phyloP scores from a whole-genome alignment of 1,284 basidiomycete genomes.

The Cryptococcus jaspeensis region DNA sequence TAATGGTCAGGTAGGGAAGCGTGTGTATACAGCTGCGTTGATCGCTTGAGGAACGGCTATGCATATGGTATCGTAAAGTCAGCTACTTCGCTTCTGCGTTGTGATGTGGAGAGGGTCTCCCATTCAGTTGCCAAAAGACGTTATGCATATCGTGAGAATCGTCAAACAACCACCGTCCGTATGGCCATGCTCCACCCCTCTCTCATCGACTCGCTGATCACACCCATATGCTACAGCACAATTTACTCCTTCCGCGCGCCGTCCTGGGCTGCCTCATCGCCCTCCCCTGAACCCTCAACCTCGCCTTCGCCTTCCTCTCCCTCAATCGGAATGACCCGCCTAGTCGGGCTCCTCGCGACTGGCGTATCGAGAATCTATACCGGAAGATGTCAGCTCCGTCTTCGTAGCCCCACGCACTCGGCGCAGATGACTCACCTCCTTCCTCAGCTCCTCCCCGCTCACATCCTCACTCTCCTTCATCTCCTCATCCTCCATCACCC shows the following conservation, averaged over 20 bases:
- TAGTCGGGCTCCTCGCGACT: conserved; percentile 44
- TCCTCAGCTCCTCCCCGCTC: conserved; percentile 71
- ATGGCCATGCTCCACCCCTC: not conserved
- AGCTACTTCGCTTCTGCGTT: no score
- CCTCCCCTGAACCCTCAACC: conserved; percentile 2
- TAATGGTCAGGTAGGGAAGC: no score
- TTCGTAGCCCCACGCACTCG: not conserved
- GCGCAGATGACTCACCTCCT: conserved; percentile 61
- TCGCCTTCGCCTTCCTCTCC: conserved; percentile 18
- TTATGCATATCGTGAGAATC: not conserved
- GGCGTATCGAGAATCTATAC: conserved; percentile 46
- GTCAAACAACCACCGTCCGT: not conserved
- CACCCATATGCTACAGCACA: not conserved
- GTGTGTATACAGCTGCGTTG: no score
- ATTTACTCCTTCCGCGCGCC: not conserved
- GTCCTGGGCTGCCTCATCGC: not conserved
- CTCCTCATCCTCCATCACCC: conserved; percentile 76
- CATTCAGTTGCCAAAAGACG: no score
- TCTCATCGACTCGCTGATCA: not conserved
- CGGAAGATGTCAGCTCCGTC: conserved; percentile 11
- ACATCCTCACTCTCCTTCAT: conserved; percentile 60
- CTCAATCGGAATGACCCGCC: conserved; percentile 25
- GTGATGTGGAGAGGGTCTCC: no score
- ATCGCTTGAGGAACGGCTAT: no score
- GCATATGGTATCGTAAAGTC: no score